Base-by-base conservation (phyloP, 2,329 filamentous ascomycete genomes). In the Pyrenophora tritici-repentis region DNA sequence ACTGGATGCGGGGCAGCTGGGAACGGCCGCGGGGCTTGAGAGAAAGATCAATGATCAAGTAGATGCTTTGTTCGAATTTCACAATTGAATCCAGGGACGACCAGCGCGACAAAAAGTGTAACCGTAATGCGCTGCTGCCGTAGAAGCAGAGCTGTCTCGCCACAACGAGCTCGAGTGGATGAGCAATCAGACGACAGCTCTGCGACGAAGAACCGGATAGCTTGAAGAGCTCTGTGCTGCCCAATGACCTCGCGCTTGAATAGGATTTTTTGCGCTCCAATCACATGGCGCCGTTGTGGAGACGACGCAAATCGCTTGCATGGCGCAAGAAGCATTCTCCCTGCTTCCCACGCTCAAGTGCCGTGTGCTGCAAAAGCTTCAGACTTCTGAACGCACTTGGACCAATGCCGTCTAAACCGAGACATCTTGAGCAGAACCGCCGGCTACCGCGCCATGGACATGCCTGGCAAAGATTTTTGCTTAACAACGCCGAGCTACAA, bases 1-100 rank as follows among this genome's bases (percentile, higher is more conserved):
- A 42, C 40, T 20, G 50, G 46, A 49, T 53, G 50, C 50, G 50
- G 50, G 50, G 50, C 50, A 53, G 45, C 50, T 48, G 35, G 14
- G 18, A 49, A 44, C 35, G 35, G 35, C 49, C 38, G 49, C 50
- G 50, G 50, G 50, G 50, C 50, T 44, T 9, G 45, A 44, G 17
- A 38, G 42, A 40, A 34, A 35, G 35, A 29, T 29, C 26, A 29
- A 29, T 35, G 45, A 41, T 42, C 45, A 41, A 36, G 45, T 53
- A 31, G 34, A 49, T 20, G 50, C 35, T 49, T 35, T 49, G 40
- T 31, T 49, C 22, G 12, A 29, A 29, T 26, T 37, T 49, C 39
- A 43, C 35, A 22, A 40, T 26, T 43, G 39, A 33, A 29, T 38
- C 44, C 45, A 49, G 39, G 45, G 16, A 35, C 13, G 12, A n/a